Base-by-base conservation (phyloP, 805 yeast species). In the Candida hungchunana region DNA sequence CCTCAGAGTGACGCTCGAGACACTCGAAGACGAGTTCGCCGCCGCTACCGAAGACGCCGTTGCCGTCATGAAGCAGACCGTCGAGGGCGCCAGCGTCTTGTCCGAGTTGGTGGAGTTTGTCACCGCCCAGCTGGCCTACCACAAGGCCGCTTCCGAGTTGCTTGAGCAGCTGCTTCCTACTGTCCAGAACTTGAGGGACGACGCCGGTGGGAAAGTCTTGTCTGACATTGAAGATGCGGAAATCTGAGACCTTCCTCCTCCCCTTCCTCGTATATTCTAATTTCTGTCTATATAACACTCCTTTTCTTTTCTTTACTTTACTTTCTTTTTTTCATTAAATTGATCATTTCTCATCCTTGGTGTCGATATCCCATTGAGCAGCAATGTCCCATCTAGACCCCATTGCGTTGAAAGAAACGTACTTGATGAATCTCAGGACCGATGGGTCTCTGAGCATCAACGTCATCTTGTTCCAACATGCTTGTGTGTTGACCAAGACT, bases 301-400 rank as follows among this genome's bases (percentile, higher is more conserved):
- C n/a, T n/a, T n/a, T n/a, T n/a, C n/a, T n/a, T n/a, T n/a, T n/a
- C n/a, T n/a, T n/a, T n/a, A n/a, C n/a, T n/a, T n/a, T n/a, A n/a
- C n/a, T n/a, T n/a, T n/a, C n/a, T n/a, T n/a, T n/a, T n/a, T n/a
- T n/a, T n/a, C n/a, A n/a, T n/a, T n/a, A n/a, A n/a, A n/a, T n/a
- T n/a, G n/a, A n/a, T n/a, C n/a, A n/a, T n/a, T n/a, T n/a, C n/a
- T 62, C 71, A 3, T 60, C 77, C 5, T 54, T 66, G 18, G 64
- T 66, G 43, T 67, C 73, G 19, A 85, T 81, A 47, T 76, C 79
- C 93, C 95, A 90, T 51, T 81, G 82, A 37, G 82, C 77, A 22
- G 70, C 68, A 26, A 93, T 66, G 55, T 93, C 99, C 96, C 96
- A 93, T 55, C 98, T 71, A 26, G 93, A 79, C 1, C 97, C 95